Conservation (phyloP, 768 basidiomycete genomes). For the Chalciporus sphaerocephalus region DNA sequence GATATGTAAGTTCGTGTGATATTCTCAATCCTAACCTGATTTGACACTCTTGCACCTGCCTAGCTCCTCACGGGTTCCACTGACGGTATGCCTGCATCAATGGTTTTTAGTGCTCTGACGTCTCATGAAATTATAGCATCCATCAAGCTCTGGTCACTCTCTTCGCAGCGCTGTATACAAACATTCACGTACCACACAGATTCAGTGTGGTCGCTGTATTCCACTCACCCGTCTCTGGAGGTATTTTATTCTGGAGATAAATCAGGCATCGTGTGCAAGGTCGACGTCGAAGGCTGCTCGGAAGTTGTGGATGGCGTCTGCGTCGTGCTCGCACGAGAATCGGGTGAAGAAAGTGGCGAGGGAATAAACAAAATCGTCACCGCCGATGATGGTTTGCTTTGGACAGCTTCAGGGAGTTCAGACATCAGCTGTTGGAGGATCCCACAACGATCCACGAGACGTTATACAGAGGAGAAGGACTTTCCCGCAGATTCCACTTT, state of each 20-base stretch:
- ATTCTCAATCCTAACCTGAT: slow-evolving; percentile 2
- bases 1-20: slow-evolving; percentile 60
- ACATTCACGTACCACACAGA: slow-evolving; percentile 96
- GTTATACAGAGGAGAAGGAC: slow-evolving; percentile 12
- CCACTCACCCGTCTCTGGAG: slow-evolving; percentile 79
- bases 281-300: slow-evolving; percentile 80
- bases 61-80: slow-evolving; percentile 83
- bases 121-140: slow-evolving; percentile 45
- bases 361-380: slow-evolving; percentile 81
- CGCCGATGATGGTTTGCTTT: slow-evolving; percentile 79
- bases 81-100: slow-evolving; percentile 43
- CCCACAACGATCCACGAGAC: slow-evolving; percentile 39
- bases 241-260: slow-evolving; percentile 95
- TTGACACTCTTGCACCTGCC: slow-evolving; percentile 5
- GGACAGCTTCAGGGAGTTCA: slow-evolving; percentile 86
- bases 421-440: slow-evolving; percentile 80
- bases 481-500: slow-evolving; percentile 10
- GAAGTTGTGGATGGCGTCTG: slow-evolving; percentile 90
- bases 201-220: slow-evolving; percentile 90
- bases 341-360: slow-evolving; percentile 43
- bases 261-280: slow-evolving; percentile 81
- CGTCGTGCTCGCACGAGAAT: slow-evolving; percentile 70
- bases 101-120: slow-evolving; percentile 1
- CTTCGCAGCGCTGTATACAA: slow-evolving; percentile 85
- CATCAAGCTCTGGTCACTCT: slow-evolving; percentile 91